These are phyloP conservation scores for Serendipita vermifera DNA, from an alignment of 768 basidiomycete species.

Conservation along the genomic window DNA sequence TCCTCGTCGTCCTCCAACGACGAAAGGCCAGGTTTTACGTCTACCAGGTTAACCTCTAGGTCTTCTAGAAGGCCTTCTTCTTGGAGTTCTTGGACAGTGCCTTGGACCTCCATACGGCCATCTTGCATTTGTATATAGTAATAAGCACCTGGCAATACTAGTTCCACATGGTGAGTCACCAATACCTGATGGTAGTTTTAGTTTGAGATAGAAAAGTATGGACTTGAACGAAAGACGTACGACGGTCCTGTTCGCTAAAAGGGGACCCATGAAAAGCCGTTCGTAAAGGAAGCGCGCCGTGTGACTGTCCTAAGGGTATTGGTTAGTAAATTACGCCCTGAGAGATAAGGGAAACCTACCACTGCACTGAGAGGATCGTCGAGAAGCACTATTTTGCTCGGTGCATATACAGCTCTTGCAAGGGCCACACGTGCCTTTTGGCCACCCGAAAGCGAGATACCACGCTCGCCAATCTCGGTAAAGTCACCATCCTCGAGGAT, in stretches of 20 bases:
- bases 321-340: not conserved
- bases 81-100: constrained; percentile 27
- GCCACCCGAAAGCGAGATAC: constrained; percentile 18
- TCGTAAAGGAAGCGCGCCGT: constrained; percentile 53
- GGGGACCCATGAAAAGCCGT: constrained; percentile 49
- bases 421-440: constrained; percentile 24
- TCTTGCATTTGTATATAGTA: constrained; percentile 31
- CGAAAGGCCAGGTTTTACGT: not conserved
- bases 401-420: constrained; percentile 32
- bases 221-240: constrained; percentile 26
- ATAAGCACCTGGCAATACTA: constrained; percentile 28
- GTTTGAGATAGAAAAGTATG: not conserved
- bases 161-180: constrained; percentile 34
- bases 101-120: constrained; percentile 31
- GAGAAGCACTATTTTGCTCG: constrained; percentile 33
- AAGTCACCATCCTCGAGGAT: constrained; percentile 76
- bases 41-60: not conserved
- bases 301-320: constrained; percentile 39
- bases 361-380: constrained; percentile 29
- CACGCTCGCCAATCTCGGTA: constrained; percentile 14
- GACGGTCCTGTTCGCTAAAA: constrained; percentile 57
- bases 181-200: constrained; percentile 20
- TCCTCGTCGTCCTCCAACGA: constrained; percentile 2
- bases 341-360: not conserved
- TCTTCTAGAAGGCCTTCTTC: constrained; percentile 25